Conservation (phyloP, 2,329 filamentous ascomycete species). For the Stemphylium beticola region DNA sequence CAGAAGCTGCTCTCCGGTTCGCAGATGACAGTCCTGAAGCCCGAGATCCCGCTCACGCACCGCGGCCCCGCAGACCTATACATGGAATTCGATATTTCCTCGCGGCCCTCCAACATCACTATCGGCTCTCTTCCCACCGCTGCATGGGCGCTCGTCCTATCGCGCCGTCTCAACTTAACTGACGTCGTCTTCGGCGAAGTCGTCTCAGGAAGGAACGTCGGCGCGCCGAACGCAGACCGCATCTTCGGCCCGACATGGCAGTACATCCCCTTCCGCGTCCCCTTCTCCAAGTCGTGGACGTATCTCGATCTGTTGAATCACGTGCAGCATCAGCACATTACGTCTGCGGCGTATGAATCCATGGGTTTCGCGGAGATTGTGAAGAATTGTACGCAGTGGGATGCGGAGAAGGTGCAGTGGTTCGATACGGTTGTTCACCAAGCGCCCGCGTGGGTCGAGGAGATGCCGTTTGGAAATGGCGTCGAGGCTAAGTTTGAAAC, state of each 20-base stretch:
- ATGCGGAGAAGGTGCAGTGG: conserved; percentile 32
- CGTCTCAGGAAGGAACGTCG: conserved; percentile 68
- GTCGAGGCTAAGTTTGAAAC: conserved; percentile 58
- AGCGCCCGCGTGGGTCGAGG: conserved; percentile 62
- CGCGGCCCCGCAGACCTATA: conserved; percentile 39
- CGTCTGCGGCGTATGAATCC: conserved; percentile 43
- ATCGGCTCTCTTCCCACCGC: conserved; percentile 70
- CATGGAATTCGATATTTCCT: conserved; percentile 45
- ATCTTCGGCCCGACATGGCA: conserved; percentile 72
- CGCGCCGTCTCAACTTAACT: conserved; percentile 57
- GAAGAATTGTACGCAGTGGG: conserved; percentile 43
- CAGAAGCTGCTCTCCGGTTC: conserved; percentile 63
- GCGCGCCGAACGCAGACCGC: conserved; percentile 60
- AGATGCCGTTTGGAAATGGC: conserved; percentile 52
- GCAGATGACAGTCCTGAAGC: conserved; percentile 52
- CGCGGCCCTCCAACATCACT: conserved; percentile 62
- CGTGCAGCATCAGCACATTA: conserved; percentile 47
- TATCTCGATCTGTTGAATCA: conserved; percentile 41
- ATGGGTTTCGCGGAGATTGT: conserved; percentile 48
- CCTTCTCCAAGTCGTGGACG: conserved; percentile 58
- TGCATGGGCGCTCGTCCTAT: conserved; percentile 69
- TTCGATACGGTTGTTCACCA: conserved; percentile 52
- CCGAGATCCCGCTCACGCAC: conserved; percentile 36
- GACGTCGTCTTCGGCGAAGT: conserved; percentile 72
- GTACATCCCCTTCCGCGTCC: conserved; percentile 68